These are phyloP conservation scores for Leptodontidium sp. DNA, from an alignment of 2,329 filamentous ascomycete species.

Conservation along the genomic window DNA sequence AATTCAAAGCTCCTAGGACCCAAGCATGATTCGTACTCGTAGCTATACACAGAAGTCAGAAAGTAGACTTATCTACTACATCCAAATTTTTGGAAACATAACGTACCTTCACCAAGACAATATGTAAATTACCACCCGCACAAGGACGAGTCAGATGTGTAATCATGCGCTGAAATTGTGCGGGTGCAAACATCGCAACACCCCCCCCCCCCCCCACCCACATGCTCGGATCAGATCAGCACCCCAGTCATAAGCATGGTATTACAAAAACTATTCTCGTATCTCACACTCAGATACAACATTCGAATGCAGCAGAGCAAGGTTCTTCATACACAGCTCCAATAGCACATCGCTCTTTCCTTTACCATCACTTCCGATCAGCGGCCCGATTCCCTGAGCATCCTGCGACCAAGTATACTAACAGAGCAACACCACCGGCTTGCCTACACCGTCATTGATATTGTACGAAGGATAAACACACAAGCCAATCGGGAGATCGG, in stretches of 20 bases:
- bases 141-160: neutral
- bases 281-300: neutral
- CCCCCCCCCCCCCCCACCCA: neutral
- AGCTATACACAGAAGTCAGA: too few relatives aligned
- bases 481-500: neutral
- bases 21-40: too few relatives aligned
- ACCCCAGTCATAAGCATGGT: neutral
- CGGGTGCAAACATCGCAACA: slow-evolving; percentile 1
- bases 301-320: slow-evolving; percentile 1
- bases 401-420: slow-evolving; percentile 13
- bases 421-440: neutral
- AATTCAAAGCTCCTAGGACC: too few relatives aligned
- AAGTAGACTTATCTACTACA: too few relatives aligned
- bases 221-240: neutral
- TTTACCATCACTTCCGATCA: neutral
- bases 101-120: too few relatives aligned
- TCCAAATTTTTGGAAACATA: too few relatives aligned
- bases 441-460: neutral
- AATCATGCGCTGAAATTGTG: neutral
- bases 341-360: neutral
- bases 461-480: slow-evolving; percentile 14
- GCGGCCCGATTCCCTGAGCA: neutral
- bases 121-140: neutral
- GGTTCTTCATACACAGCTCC: slow-evolving; percentile 1
- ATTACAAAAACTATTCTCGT: neutral